A percentile compares a stretch with the other conserved stretches of the same genome.
phyloP scores from a whole-genome alignment of 108 stramenopile species.

The Pseudonitzschia delicatissima region DNA sequence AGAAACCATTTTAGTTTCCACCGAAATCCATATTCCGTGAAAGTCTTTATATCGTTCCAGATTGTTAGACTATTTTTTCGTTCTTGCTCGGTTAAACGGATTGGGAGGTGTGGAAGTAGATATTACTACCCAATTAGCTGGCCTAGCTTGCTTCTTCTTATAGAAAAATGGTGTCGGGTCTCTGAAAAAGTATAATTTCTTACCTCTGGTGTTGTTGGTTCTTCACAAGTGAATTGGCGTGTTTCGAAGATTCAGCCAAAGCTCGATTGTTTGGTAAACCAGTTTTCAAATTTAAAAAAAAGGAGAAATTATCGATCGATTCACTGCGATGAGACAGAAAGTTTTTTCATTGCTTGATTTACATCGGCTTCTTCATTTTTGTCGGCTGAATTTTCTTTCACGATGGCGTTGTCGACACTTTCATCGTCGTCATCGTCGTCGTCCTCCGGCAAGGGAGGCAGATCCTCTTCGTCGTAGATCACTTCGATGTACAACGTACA shows the following conservation, averaged over 20 bases:
- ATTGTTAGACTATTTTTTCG: constrained; percentile 5
- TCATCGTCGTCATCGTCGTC: constrained; percentile 20
- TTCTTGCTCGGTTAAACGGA: constrained; percentile 43
- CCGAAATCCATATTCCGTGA: neutral
- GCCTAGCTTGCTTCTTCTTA: constrained; percentile 19
- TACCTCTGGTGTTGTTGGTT: no score
- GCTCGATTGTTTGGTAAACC: neutral
- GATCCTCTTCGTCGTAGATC: constrained; percentile 89
- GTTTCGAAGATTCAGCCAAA: no score
- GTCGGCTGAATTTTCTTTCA: neutral
- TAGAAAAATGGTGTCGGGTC: no score
- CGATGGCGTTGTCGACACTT: neutral
- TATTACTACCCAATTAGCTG: constrained; percentile 40
- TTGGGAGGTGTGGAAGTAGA: constrained; percentile 32
- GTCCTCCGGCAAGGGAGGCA: constrained; percentile 45
- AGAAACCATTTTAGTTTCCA: constrained; percentile 29
- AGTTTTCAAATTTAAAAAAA: no score
- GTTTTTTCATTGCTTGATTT: neutral
- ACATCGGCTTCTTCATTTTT: constrained; percentile 1
- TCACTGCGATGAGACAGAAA: constrained; percentile 11
- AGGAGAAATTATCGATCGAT: no score
- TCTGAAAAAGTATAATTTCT: no score
- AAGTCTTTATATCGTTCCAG: constrained; percentile 30
- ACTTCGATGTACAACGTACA: constrained; percentile 92
- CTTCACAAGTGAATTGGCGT: no score